These are phyloP conservation scores for Raphanus hybrid DNA, from an alignment of 441 rosid genomes.

Conservation along the genomic window DNA sequence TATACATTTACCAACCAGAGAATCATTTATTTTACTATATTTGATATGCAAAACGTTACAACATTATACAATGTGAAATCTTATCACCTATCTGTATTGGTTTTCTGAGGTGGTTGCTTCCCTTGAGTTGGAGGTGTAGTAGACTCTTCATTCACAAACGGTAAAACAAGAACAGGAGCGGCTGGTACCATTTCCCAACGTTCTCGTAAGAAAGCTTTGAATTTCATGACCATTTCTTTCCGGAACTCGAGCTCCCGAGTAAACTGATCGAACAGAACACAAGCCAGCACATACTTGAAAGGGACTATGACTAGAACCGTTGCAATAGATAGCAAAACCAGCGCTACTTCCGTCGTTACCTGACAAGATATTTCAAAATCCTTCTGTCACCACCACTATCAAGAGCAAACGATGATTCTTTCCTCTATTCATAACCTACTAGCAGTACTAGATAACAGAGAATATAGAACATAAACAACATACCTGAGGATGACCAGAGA, in stretches of 20 bases:
- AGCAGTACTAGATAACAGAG: background rate
- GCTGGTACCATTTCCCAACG: conserved; percentile 94
- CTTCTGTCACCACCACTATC: too few species aligned
- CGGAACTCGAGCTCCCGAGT: conserved; percentile 90
- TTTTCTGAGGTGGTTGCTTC: conserved; percentile 44
- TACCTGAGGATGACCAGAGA: conserved; percentile 98
- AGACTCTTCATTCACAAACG: conserved; percentile 56
- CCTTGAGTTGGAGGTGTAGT: conserved; percentile 47
- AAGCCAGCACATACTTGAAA: conserved; percentile 81
- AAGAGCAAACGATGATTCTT: too few species aligned
- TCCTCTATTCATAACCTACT: too few species aligned
- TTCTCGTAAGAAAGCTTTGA: conserved; percentile 64
- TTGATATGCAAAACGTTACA: conserved; percentile 11
- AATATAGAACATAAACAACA: conserved; percentile 1
- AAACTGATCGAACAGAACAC: conserved; percentile 74
- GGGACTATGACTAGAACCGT: conserved; percentile 68
- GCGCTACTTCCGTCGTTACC: conserved; percentile 86
- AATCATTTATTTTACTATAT: conserved; percentile 21
- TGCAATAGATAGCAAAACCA: conserved; percentile 66
- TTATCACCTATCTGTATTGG: conserved; percentile 44
- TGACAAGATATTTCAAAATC: conserved; percentile 39
- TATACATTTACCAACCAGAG: conserved; percentile 30
- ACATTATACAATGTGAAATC: conserved; percentile 35
- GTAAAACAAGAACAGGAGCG: conserved; percentile 79
- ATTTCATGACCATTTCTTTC: conserved; percentile 73